Percentiles rank a stretch among this genome's conserved stretches.
Evolutionary conservation across 2,329 filamentous ascomycete genomes (phyloP).

Genomic region (Fusarium torreyae): DNA sequence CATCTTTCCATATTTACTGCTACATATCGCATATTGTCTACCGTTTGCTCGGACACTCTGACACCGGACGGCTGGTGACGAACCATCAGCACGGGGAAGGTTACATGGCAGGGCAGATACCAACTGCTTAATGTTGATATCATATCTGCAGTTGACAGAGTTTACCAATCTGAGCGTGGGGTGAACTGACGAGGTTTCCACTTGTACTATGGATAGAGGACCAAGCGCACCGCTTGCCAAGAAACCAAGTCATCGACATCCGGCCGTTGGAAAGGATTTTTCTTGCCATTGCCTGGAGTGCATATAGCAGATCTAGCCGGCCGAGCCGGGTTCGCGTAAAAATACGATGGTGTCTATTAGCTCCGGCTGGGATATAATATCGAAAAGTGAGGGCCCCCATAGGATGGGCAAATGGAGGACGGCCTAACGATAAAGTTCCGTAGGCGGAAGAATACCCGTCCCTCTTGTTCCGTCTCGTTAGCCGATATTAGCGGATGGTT

Average conservation of each 20-base stretch:
- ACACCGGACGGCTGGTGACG: not conserved
- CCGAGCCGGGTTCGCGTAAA: not conserved
- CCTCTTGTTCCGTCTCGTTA: slow-evolving; percentile 13
- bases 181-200: not conserved
- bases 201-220: not conserved
- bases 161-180: too few species aligned
- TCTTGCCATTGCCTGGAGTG: not conserved
- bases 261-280: slow-evolving; percentile 18
- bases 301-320: slow-evolving; percentile 15
- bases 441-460: slow-evolving; percentile 21
- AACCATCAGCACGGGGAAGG: slow-evolving; percentile 20
- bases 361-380: not conserved
- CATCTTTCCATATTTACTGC: slow-evolving; percentile 9
- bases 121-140: not conserved
- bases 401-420: not conserved
- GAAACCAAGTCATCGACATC: not conserved
- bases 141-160: not conserved
- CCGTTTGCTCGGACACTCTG: not conserved
- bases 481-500: slow-evolving; percentile 6
- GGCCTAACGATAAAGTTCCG: slow-evolving; percentile 8
- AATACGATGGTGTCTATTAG: slow-evolving; percentile 14
- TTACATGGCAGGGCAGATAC: slow-evolving; percentile 23
- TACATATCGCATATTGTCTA: not conserved
- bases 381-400: not conserved
- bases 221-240: slow-evolving; percentile 20